Evolutionary conservation across 2,329 filamentous ascomycete genomes (phyloP), one percentile per base, ranked within the genome.

Genomic region (Pezicula carpinea): DNA sequence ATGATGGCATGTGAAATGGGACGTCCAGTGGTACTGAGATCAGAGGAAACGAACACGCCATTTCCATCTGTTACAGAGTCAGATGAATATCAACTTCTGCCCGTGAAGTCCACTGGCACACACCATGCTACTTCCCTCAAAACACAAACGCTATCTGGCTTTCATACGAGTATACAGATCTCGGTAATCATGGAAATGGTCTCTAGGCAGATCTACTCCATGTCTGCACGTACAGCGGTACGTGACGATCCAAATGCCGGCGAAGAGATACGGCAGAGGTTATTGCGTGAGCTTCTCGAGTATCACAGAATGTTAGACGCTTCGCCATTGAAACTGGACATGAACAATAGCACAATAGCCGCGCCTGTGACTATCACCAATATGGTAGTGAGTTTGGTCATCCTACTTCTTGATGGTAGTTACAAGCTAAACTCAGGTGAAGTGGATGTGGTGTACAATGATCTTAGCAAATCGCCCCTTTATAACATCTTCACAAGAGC

Each of bases 1-100:
- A 29, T 43, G 21, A 14, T 43, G 14, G 21, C 39, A 6, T 43
- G 21, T 32, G 39, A 43, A 19, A 43, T 43, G 39, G 23, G 39
- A 14, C 39, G 39, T 5, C 39, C 39, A 13, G 15, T 32, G 18
- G 10, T 43, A 7, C 18, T 43, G 21, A 43, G 39, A 32, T 26
- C 39, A 23, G 39, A 43, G 26, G 39, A 43, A 43, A 29, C 39
- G 11, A 22, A 43, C 23, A 17, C 18, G 13, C 39, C 39, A 14
- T 43, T 21, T 19, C 39, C 39, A 14, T 43, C 39, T 14, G 23
- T 32, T 7, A 17, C 19, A 32, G 39, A 43, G 18, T 32, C 6
- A 3, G 39, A 43, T 32, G 39, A 43, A 32, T 43, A 21, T 32
- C 17, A 43, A 19, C n/a, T 43, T 5, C 5, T 43, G n/a, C 23